Conservation (phyloP, 1,139 yeast genomes). For the Candida freyschussii region DNA sequence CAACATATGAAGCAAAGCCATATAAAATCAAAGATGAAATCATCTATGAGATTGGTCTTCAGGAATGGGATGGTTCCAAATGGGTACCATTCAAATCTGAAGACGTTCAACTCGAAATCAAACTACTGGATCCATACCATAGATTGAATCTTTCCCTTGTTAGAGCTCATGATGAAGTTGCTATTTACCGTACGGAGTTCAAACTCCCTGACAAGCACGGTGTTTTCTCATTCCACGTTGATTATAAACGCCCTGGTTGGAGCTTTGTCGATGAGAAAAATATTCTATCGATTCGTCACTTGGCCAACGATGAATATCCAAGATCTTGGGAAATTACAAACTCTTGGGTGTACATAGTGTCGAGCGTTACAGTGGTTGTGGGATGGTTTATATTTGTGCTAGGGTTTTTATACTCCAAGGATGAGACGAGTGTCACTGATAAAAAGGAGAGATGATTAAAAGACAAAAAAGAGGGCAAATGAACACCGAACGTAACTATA, state of each 20-base stretch:
- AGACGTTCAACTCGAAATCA: slow-evolving; percentile 76
- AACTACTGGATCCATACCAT: slow-evolving; percentile 93
- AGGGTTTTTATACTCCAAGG: slow-evolving; percentile 40
- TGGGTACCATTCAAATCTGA: slow-evolving; percentile 66
- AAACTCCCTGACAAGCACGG: slow-evolving; percentile 95
- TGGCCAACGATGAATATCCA: slow-evolving; percentile 92
- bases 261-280: slow-evolving; percentile 60
- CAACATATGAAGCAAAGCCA: slow-evolving; percentile 39
- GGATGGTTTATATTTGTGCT: slow-evolving; percentile 76
- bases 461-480: neutral
- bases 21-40: slow-evolving; percentile 76
- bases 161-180: slow-evolving; percentile 28
- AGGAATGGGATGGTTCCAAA: slow-evolving; percentile 47
- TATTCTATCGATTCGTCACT: slow-evolving; percentile 84
- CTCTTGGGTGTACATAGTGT: slow-evolving; percentile 84
- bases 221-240: slow-evolving; percentile 80
- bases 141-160: slow-evolving; percentile 54
- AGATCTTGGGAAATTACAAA: slow-evolving; percentile 92
- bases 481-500: too few species aligned
- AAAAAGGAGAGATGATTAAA: slow-evolving; percentile 24
- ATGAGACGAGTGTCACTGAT: slow-evolving; percentile 16
- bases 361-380: slow-evolving; percentile 61
- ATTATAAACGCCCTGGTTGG: slow-evolving; percentile 76
- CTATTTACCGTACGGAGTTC: slow-evolving; percentile 52
- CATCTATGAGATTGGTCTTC: slow-evolving; percentile 45